Base-by-base conservation (phyloP, 139 green algal genomes). In the Pleodorina starrii region DNA sequence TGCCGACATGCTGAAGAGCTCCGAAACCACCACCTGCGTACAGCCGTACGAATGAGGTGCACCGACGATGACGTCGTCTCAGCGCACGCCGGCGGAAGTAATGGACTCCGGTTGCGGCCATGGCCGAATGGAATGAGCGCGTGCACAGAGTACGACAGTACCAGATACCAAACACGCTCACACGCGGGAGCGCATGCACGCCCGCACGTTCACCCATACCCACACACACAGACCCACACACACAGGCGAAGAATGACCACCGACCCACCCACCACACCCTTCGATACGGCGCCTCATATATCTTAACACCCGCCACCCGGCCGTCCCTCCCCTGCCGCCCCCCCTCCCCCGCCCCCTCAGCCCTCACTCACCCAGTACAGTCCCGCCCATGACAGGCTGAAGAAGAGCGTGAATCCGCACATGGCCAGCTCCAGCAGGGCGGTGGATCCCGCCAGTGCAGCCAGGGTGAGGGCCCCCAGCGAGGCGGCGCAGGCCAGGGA, bases 401-500 rank as follows among this genome's bases (percentile, higher is more conserved):
- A 98, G 35, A 80, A 81, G 25, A 98, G 92, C 29, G 98, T 96
- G 94, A 98, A 98, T 36, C 91, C 5, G 88, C 95, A 97, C 94
- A 98, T 94, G 42, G 88, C 86, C 0, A 68, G 57, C 23, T 97
- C 17, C 50, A 90, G 57, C 69, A 86, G 51, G 50, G 32, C 25
- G 19, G 71, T 44, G 27, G 29, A 82, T 38, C 57, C 23, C 23
- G 83, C 75, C 14, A 73, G 59, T 19, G 80, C 71, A 42, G 96
- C 90, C 29, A 91, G 60, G n/a, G 44, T 63, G 11, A 82, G 44
- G 7, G 50, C 32, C 1, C 42, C 27, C 79, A 95, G 87, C 25
- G 87, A 43, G 0, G 43, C 66, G 0, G 79, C 86, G 50, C 89
- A 94, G 44, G 87, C 93, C 27, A 84, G n/a, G 40, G 92, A 92